Evolutionary conservation across 2,329 filamentous ascomycete species (phyloP).

Genomic region (Fusarium sp.): DNA sequence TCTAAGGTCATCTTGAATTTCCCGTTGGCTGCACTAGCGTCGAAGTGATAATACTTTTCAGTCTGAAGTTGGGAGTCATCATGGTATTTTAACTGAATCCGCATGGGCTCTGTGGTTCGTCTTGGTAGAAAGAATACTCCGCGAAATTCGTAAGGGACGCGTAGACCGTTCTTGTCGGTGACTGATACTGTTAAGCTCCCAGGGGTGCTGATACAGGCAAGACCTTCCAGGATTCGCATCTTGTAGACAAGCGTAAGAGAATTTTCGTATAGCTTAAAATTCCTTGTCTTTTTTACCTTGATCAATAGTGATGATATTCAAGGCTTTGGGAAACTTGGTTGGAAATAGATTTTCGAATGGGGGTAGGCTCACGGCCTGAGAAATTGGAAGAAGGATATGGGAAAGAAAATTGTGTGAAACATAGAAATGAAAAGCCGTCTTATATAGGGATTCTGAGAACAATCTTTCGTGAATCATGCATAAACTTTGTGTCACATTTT

Average conservation of each 20-base stretch:
- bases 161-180: neutral
- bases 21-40: too few species aligned
- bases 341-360: too few species aligned
- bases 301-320: neutral
- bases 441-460: too few species aligned
- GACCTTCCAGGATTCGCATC: neutral
- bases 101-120: neutral
- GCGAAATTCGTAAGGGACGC: neutral
- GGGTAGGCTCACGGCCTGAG: too few species aligned
- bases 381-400: neutral
- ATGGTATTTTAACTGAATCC: neutral
- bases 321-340: neutral
- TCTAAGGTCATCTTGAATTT: neutral
- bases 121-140: neutral
- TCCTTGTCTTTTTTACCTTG: neutral
- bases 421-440: too few species aligned
- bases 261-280: neutral
- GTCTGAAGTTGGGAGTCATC: neutral
- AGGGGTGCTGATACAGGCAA: neutral
- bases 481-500: too few species aligned
- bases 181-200: neutral
- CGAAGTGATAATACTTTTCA: accelerated
- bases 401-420: too few species aligned
- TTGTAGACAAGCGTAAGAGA: neutral
- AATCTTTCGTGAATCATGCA: too few species aligned